Evolutionary conservation across 306 rosid genomes (phyloP).

Genomic region (Cotoneaster glaucophyllus): DNA sequence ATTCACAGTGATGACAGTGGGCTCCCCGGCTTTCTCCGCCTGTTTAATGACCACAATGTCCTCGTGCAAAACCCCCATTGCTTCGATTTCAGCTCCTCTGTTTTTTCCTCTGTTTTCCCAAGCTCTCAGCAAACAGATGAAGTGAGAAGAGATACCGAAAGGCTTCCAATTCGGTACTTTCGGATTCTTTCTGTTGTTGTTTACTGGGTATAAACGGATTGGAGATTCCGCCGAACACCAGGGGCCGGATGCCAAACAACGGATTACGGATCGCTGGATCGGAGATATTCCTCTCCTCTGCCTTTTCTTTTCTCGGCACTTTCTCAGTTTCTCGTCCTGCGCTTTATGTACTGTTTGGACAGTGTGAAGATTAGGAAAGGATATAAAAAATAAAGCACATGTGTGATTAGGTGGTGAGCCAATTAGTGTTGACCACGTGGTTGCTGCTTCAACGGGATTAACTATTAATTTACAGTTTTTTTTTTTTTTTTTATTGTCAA

Average conservation of each 20-base stretch:
- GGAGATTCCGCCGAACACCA: constrained; percentile 22
- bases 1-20: constrained; percentile 44
- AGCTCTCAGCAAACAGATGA: not conserved
- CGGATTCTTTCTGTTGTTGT: not conserved
- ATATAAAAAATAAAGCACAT: not conserved
- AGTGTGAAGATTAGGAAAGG: not conserved
- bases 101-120: not conserved
- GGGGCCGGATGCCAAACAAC: no score
- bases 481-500: no score
- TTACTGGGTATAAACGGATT: not conserved
- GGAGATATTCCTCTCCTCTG: not conserved
- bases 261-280: not conserved
- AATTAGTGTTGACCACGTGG: no score
- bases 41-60: constrained; percentile 37
- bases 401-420: no score
- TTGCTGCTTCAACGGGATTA: no score
- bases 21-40: constrained; percentile 36
- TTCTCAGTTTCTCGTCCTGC: constrained; percentile 9
- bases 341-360: not conserved
- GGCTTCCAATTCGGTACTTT: not conserved
- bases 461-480: no score
- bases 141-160: not conserved
- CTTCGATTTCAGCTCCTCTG: not conserved
- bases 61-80: constrained; percentile 40
- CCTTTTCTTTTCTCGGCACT: not conserved